Conservation (phyloP, 345 rosid genomes). For the Salix viminalis region DNA sequence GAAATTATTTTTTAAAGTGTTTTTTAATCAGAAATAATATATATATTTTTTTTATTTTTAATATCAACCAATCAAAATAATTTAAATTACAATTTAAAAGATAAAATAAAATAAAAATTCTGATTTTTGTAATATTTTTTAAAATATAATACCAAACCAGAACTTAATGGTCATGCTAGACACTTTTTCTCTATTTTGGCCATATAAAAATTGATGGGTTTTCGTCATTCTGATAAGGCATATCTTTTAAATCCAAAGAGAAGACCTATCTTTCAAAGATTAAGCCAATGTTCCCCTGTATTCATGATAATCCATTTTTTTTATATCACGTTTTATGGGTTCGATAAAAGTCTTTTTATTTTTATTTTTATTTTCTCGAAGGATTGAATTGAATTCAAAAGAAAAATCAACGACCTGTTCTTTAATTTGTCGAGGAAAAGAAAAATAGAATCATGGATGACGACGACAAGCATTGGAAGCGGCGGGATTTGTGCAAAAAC, state of each 20-base stretch:
- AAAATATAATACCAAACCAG: no score
- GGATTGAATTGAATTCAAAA: neutral
- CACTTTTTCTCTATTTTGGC: neutral
- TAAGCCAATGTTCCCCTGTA: neutral
- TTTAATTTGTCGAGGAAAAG: neutral
- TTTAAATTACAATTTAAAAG: no score
- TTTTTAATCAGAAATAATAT: no score
- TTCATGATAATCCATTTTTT: neutral
- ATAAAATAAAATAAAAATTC: no score
- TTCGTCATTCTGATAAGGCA: neutral
- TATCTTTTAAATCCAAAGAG: neutral
- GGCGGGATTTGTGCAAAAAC: neutral
- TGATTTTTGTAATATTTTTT: no score
- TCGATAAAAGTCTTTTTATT: no score
- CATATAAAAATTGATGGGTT: neutral
- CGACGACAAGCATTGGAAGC: neutral
- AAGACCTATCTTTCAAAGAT: neutral
- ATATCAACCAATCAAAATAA: no score
- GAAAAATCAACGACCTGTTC: neutral
- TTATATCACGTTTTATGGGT: neutral
- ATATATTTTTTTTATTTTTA: no score
- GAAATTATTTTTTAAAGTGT: rapidly evolving
- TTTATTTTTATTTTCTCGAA: neutral
- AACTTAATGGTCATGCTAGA: neutral
- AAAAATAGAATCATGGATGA: neutral